These are phyloP conservation scores for Fusarium lateritium DNA, from an alignment of 2,329 filamentous ascomycete species.

Conservation along the genomic window DNA sequence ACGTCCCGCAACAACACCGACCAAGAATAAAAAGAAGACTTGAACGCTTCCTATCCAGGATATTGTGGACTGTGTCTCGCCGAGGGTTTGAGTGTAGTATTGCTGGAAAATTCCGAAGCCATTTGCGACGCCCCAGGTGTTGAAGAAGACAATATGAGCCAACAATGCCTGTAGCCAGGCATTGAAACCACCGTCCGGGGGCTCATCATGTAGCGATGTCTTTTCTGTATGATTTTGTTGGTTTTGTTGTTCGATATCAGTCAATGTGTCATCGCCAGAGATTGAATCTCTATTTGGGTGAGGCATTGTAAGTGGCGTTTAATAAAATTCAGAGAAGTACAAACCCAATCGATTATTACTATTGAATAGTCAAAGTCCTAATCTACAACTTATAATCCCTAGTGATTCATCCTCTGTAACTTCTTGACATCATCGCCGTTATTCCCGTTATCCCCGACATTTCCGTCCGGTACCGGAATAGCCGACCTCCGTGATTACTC, in stretches of 20 bases:
- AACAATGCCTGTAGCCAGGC: conserved; percentile 54
- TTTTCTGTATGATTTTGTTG: not conserved
- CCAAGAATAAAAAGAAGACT: conserved; percentile 59
- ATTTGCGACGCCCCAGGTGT: conserved; percentile 64
- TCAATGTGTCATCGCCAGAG: conserved; percentile 10
- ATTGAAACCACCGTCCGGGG: conserved; percentile 41
- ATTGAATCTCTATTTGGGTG: not conserved
- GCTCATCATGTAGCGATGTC: not conserved
- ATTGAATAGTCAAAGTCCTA: not conserved
- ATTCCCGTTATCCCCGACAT: conserved; percentile 8
- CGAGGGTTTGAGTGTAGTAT: conserved; percentile 58
- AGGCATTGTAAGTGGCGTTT: conserved; percentile 1
- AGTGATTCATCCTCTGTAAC: not conserved
- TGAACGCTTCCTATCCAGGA: conserved; percentile 63
- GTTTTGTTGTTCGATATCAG: conserved; percentile 20
- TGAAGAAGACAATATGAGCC: conserved; percentile 59
- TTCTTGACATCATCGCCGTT: not conserved
- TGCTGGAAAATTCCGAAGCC: conserved; percentile 62
- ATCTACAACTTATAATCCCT: not conserved
- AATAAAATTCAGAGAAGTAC: too few species aligned
- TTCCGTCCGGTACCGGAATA: conserved; percentile 33
- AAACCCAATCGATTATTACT: not conserved
- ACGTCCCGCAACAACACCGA: conserved; percentile 60
- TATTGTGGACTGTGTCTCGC: conserved; percentile 55
- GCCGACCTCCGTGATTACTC: conserved; percentile 16